Conservation (phyloP, 1,284 basidiomycete genomes). For the Melampsora americana region DNA sequence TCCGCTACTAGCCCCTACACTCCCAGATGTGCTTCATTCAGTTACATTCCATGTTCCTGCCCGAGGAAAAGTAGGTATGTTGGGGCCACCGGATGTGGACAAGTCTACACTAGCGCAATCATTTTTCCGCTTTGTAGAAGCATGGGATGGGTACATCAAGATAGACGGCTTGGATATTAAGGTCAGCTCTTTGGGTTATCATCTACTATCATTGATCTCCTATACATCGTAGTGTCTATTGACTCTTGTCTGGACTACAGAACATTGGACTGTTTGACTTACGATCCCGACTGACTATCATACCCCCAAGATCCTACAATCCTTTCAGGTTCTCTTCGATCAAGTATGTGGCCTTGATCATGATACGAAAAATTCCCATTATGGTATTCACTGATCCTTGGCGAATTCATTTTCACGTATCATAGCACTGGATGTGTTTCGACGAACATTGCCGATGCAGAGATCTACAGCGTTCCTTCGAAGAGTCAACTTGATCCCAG, state of each 20-base stretch:
- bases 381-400: background rate
- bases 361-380: background rate
- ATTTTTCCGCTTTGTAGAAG: constrained; percentile 42
- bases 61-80: constrained; percentile 91
- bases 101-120: constrained; percentile 58
- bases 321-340: constrained; percentile 77
- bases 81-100: constrained; percentile 93
- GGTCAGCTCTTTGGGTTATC: constrained; percentile 67
- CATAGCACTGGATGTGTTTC: constrained; percentile 78
- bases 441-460: constrained; percentile 77
- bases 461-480: constrained; percentile 84
- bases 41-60: constrained; percentile 72
- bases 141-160: constrained; percentile 15
- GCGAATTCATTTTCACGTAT: background rate
- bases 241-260: background rate
- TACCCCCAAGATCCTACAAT: constrained; percentile 82
- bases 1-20: constrained; percentile 68
- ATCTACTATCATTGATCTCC: background rate
- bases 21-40: constrained; percentile 69
- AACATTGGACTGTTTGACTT: constrained; percentile 81
- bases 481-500: constrained; percentile 73
- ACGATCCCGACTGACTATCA: constrained; percentile 67
- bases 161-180: constrained; percentile 44
- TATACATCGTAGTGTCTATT: constrained; percentile 61
- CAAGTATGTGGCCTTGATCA: constrained; percentile 49